Conservation (phyloP, 352 stramenopile genomes). For the Phytophthora cryptogea region DNA sequence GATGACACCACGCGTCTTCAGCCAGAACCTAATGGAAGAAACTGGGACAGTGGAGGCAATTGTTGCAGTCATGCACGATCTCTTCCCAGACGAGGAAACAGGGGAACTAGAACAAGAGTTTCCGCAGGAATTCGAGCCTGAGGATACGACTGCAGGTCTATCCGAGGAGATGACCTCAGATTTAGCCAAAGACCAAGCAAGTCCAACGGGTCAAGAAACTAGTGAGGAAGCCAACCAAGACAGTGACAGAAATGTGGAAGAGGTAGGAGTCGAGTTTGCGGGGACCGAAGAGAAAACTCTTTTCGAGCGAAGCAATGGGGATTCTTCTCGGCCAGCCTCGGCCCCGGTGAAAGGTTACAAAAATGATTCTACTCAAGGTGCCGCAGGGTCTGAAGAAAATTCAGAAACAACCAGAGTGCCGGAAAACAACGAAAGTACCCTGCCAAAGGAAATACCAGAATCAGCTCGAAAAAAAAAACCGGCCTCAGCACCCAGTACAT, state of each 20-base stretch:
- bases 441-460: neutral
- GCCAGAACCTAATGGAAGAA: constrained; percentile 72
- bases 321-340: constrained; percentile 4
- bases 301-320: neutral
- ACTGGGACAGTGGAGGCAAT: constrained; percentile 62
- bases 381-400: neutral
- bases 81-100: constrained; percentile 67
- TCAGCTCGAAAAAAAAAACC: constrained; percentile 17
- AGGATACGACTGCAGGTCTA: neutral
- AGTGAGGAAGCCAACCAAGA: neutral
- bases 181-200: constrained; percentile 4
- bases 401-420: neutral
- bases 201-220: neutral
- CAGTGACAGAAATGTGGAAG: neutral
- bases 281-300: neutral
- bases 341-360: constrained; percentile 18
- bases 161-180: neutral
- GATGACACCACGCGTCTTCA: constrained; percentile 60
- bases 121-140: constrained; percentile 2
- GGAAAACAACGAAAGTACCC: neutral
- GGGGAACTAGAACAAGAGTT: constrained; percentile 13
- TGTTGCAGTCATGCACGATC: constrained; percentile 62
- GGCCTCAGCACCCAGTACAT: constrained; percentile 23
- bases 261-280: constrained; percentile 1
- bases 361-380: neutral